Evolutionary conservation across 2,329 filamentous ascomycete species (phyloP).

Genomic region (Calonectria ilicicola): DNA sequence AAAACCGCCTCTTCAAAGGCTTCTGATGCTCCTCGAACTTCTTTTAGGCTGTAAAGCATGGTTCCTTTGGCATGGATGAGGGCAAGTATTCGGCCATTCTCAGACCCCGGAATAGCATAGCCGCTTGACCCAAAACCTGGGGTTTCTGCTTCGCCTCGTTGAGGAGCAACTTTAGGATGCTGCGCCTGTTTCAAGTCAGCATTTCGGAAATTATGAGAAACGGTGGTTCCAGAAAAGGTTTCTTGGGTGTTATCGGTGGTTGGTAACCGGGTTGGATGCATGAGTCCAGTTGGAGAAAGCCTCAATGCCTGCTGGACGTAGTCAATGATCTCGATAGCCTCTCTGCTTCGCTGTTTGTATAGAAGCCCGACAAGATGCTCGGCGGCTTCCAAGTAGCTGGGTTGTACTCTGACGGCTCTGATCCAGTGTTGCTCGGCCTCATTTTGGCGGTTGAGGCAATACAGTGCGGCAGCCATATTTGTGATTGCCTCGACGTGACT

Average conservation of each 20-base stretch:
- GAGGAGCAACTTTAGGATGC: slow-evolving; percentile 34
- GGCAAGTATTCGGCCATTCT: slow-evolving; percentile 94
- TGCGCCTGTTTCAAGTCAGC: slow-evolving; percentile 40
- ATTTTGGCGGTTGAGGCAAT: slow-evolving; percentile 83
- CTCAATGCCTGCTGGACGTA: slow-evolving; percentile 83
- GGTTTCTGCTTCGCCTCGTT: slow-evolving; percentile 34
- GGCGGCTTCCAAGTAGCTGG: slow-evolving; percentile 92
- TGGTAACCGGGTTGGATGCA: slow-evolving; percentile 13
- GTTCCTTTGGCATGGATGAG: slow-evolving; percentile 98
- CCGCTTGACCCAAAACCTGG: slow-evolving; percentile 61
- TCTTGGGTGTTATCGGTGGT: slow-evolving; percentile 20
- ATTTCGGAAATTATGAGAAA: slow-evolving; percentile 25
- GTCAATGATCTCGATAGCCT: slow-evolving; percentile 89
- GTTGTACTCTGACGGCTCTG: slow-evolving; percentile 83
- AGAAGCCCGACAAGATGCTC: slow-evolving; percentile 93
- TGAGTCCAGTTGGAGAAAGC: slow-evolving; percentile 43
- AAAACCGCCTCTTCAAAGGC: slow-evolving; percentile 96
- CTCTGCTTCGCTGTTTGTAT: slow-evolving; percentile 83
- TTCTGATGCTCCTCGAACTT: slow-evolving; percentile 82
- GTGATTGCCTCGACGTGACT: slow-evolving; percentile 94
- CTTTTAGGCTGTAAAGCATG: slow-evolving; percentile 91
- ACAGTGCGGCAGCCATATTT: slow-evolving; percentile 89
- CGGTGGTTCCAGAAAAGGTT: slow-evolving; percentile 16
- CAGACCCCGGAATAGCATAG: slow-evolving; percentile 84
- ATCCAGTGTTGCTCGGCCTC: slow-evolving; percentile 92